phyloP scores from a whole-genome alignment of 2,329 filamentous ascomycete genomes.

The Dactylonectria macrodidyma region DNA sequence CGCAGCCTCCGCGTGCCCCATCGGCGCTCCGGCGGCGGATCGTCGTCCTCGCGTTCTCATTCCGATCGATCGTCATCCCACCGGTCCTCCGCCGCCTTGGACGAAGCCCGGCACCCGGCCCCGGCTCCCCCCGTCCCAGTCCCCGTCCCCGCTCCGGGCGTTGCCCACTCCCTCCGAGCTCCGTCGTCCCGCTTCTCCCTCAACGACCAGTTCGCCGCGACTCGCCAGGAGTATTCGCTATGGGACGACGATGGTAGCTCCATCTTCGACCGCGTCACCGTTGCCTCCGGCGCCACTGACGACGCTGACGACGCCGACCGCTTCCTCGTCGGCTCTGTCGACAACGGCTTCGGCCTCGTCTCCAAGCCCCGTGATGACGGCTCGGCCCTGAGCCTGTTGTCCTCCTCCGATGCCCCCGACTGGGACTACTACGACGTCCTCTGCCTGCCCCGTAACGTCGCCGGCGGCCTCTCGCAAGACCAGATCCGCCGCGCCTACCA shows the following conservation, averaged over 20 bases:
- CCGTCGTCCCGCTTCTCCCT: conserved; percentile 62
- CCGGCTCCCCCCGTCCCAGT: conserved; percentile 21
- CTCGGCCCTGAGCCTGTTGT: not conserved
- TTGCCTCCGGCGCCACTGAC: conserved; percentile 43
- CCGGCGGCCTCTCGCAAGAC: conserved; percentile 44
- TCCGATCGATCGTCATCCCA: conserved; percentile 42
- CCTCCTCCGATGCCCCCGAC: conserved; percentile 29
- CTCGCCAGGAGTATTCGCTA: conserved; percentile 62
- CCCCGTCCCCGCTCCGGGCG: not conserved
- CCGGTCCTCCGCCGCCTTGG: conserved; percentile 43
- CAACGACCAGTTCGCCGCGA: conserved; percentile 64
- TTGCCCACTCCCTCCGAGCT: conserved; percentile 50
- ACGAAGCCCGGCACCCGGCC: conserved; percentile 39
- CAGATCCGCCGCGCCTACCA: conserved; percentile 62
- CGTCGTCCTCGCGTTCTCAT: not conserved
- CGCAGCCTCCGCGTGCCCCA: conserved; percentile 51
- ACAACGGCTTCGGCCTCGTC: conserved; percentile 31
- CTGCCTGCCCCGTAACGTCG: conserved; percentile 55
- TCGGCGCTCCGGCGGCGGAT: conserved; percentile 36
- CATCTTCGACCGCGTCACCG: conserved; percentile 54
- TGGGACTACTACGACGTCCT: conserved; percentile 62
- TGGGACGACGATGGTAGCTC: conserved; percentile 64
- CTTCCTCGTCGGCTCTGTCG: conserved; percentile 31
- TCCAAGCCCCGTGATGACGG: conserved; percentile 16
- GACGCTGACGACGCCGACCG: conserved; percentile 33